Percentiles rank a stretch among this genome's conserved stretches.
phyloP scores from a whole-genome alignment of 768 basidiomycete species.

The Dacryopinax primogenitus region DNA sequence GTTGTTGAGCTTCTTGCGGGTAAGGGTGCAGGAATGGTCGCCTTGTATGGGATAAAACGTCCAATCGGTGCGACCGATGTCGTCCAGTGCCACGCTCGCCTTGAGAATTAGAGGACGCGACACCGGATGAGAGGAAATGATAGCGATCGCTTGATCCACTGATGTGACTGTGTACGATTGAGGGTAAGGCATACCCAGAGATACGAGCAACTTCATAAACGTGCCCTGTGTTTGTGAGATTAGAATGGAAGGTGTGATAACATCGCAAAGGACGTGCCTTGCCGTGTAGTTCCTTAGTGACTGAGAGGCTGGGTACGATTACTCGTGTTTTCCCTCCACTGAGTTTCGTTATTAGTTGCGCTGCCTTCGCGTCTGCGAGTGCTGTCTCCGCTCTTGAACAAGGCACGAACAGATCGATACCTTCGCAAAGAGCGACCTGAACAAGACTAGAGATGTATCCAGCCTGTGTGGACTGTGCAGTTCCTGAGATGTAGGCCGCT shows the following conservation, averaged over 20 bases:
- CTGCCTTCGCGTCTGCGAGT: constrained; percentile 26
- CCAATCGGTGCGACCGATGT: constrained; percentile 26
- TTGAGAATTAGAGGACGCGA: constrained; percentile 22
- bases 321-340: constrained; percentile 22
- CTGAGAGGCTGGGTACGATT: constrained; percentile 25
- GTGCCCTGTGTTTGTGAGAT: constrained; percentile 16
- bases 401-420: constrained; percentile 24
- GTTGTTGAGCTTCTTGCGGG: constrained; percentile 10
- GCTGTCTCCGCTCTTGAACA: constrained; percentile 25
- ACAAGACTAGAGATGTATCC: constrained; percentile 21
- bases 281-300: constrained; percentile 24
- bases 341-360: constrained; percentile 20
- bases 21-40: constrained; percentile 17
- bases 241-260: neutral
- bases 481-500: constrained; percentile 12
- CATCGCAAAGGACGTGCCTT: constrained; percentile 20
- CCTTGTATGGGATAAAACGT: constrained; percentile 22
- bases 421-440: constrained; percentile 20
- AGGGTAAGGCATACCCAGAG: constrained; percentile 22
- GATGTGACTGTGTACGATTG: constrained; percentile 20
- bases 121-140: neutral
- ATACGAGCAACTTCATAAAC: constrained; percentile 24
- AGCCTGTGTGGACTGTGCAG: constrained; percentile 14
- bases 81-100: constrained; percentile 25
- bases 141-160: constrained; percentile 20